phyloP scores from a whole-genome alignment of 108 stramenopile species.

The Nitzschia inconspicua region DNA sequence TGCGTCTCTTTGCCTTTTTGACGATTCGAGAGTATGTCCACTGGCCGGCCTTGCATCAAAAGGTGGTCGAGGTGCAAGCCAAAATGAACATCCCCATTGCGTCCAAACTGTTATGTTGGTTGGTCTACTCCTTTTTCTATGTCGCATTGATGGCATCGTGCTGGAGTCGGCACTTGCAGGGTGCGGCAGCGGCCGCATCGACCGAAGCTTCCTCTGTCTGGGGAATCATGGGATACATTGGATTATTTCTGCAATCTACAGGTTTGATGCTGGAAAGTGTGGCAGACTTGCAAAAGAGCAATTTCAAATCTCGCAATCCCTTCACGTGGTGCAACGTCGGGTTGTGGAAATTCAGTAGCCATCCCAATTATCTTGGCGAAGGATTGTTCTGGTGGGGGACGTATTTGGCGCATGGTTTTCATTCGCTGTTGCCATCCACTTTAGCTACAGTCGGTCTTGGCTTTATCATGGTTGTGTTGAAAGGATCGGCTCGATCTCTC shows the following conservation, averaged over 20 bases:
- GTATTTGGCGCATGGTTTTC: constrained; percentile 33
- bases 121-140: constrained; percentile 47
- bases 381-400: constrained; percentile 56
- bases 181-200: no score
- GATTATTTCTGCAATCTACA: constrained; percentile 29
- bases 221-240: constrained; percentile 30
- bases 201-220: constrained; percentile 19
- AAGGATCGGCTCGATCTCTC: constrained; percentile 29
- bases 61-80: constrained; percentile 31
- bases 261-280: constrained; percentile 53
- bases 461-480: constrained; percentile 29
- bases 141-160: constrained; percentile 36
- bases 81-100: constrained; percentile 27
- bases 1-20: constrained; percentile 43
- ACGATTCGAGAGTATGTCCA: constrained; percentile 46
- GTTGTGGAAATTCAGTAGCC: constrained; percentile 45
- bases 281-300: constrained; percentile 53
- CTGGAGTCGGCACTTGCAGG: constrained; percentile 30
- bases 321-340: constrained; percentile 56
- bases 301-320: constrained; percentile 46
- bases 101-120: constrained; percentile 40
- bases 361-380: constrained; percentile 67
- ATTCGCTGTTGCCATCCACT: constrained; percentile 1
- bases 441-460: constrained; percentile 31
- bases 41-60: constrained; percentile 51